A percentile compares a stretch with the other conserved stretches of the same genome.
Conservation (phyloP, 2,329 filamentous ascomycete species). For the Phialemonium atrogriseum region DNA sequence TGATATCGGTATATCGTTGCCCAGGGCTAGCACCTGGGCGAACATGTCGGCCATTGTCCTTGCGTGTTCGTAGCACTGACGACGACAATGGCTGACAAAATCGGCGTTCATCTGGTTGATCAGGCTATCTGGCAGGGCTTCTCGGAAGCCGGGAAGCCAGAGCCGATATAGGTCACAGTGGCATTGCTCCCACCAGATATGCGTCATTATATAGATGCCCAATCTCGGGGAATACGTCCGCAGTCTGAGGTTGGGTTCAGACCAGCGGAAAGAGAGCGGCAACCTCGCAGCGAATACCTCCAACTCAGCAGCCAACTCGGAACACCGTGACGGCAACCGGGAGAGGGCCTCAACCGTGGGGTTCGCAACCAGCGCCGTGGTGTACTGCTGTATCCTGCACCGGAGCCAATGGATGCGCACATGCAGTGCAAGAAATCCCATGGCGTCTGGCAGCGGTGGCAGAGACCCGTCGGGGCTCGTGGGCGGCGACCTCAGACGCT, state of each 20-base stretch:
- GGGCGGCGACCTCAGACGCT: constrained; percentile 35
- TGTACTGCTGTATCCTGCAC: constrained; percentile 45
- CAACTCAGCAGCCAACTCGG: constrained; percentile 36
- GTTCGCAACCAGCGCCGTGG: constrained; percentile 33
- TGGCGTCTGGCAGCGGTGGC: constrained; percentile 40
- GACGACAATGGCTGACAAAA: constrained; percentile 39
- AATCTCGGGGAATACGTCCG: constrained; percentile 49
- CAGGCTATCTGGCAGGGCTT: constrained; percentile 35
- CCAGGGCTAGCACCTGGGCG: constrained; percentile 39
- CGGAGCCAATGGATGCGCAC: constrained; percentile 48
- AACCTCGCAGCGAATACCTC: constrained; percentile 44
- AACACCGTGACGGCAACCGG: constrained; percentile 36
- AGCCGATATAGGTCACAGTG: constrained; percentile 49
- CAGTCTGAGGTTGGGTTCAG: constrained; percentile 45
- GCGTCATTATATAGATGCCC: constrained; percentile 52
- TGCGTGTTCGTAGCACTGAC: constrained; percentile 45
- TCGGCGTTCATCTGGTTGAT: constrained; percentile 37
- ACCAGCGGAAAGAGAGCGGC: constrained; percentile 48
- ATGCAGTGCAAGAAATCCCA: constrained; percentile 47
- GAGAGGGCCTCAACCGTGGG: constrained; percentile 34
- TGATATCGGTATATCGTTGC: constrained; percentile 40
- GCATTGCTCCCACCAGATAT: constrained; percentile 51
- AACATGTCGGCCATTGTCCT: constrained; percentile 49
- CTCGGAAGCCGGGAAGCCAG: constrained; percentile 41
- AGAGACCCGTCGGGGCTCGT: constrained; percentile 32